Evolutionary conservation across 2,329 filamentous ascomycete species (phyloP), one percentile per base, ranked within the genome.

Genomic region (Sarocladium strictum): DNA sequence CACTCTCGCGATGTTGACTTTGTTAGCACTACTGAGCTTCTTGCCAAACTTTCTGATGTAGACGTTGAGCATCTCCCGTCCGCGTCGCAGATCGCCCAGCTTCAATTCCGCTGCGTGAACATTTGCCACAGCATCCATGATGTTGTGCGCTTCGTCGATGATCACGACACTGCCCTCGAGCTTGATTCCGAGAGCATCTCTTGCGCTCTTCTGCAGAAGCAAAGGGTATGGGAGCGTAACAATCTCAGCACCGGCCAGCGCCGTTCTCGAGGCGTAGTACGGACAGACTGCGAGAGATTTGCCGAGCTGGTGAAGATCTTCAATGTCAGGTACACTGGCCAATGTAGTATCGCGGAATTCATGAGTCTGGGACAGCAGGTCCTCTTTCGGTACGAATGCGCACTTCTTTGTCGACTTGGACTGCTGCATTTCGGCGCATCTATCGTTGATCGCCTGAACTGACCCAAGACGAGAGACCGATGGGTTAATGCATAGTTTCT

Each of bases 61-160:
- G 0, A 85, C 76, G 0, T 85, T 86, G 1, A 99, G 76, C 70
- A 96, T 91, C 50, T 79, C 78, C 53, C 89, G 81, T 2, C 87
- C 89, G 56, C 80, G 79, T 51, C 82, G 82, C 17, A 97, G 74
- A 58, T 97, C 91, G 24, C 74, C 74, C 3, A 96, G 73, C 2
- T 82, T 83, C 19, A 97, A 79, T 33, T 88, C 83, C 0, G 90
- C 83, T 0, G 92, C 92, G 66, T 97, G 85, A 32, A 96, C 94
- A 45, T 85, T 87, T 15, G 90, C 83, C 45, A 99, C 90, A 0
- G 93, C 91, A 67, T 97, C 92, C 87, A 97, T 96, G 53, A 99
- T 81, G 65, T 99, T 99, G 67, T 99, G 94, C 0, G 94, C 94
- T 73, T 99, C 94, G 61, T 99, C 94, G 49, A 99, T 89, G 24